Conservation (phyloP, 805 yeast species). For the Cyberlindnera maclurae region DNA sequence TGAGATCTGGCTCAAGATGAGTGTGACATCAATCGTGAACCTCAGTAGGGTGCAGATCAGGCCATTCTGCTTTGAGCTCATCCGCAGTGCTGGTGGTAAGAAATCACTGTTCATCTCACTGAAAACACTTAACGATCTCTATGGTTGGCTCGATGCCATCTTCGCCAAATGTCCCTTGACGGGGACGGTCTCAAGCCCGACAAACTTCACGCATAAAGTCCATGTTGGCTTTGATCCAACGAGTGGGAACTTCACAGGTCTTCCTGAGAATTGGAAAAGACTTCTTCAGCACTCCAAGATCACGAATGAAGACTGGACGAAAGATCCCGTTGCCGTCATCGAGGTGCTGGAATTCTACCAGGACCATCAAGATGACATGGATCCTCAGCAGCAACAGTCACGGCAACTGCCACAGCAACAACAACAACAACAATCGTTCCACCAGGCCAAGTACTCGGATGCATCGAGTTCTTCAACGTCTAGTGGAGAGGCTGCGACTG, state of each 20-base stretch:
- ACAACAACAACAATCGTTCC: conserved; percentile 4
- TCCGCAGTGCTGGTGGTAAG: conserved; percentile 29
- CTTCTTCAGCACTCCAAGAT: conserved; percentile 81
- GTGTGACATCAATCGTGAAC: conserved; percentile 51
- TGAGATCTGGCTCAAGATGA: conserved; percentile 45
- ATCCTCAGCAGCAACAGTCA: conserved; percentile 10
- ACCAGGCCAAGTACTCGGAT: conserved; percentile 18
- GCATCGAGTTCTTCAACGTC: conserved; percentile 17
- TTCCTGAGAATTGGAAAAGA: conserved; percentile 91
- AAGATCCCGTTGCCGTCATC: conserved; percentile 92
- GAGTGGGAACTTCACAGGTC: conserved; percentile 81
- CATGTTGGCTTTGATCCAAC: conserved; percentile 85
- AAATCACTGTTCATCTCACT: conserved; percentile 70
- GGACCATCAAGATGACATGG: conserved; percentile 22
- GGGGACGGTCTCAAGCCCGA: conserved; percentile 77
- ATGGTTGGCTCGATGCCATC: conserved; percentile 88
- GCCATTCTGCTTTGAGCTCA: conserved; percentile 77
- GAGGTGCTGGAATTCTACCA: conserved; percentile 80
- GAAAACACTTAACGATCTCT: conserved; percentile 70
- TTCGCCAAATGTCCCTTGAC: conserved; percentile 64
- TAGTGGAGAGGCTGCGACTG: conserved; percentile 13
- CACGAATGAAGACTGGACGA: conserved; percentile 84
- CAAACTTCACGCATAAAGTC: conserved; percentile 90
- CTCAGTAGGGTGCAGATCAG: conserved; percentile 64
- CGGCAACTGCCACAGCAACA: too few relatives aligned